These are phyloP conservation scores for Brassica hybrid DNA, from an alignment of 441 rosid genomes.

Conservation along the genomic window DNA sequence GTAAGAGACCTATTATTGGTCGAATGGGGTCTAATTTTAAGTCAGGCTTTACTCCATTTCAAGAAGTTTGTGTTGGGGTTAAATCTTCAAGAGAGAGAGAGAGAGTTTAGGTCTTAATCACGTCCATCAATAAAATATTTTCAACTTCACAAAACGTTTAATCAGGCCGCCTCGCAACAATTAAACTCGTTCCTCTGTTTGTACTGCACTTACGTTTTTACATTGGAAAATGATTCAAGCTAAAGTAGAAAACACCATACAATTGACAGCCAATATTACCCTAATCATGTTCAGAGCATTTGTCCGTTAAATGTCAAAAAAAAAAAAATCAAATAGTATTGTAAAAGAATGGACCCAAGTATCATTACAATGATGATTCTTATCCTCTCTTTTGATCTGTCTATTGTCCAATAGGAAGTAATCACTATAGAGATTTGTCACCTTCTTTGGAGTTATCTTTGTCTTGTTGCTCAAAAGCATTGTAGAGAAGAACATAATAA, in stretches of 20 bases:
- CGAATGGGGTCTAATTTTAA: constrained; percentile 16
- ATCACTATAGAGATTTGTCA: constrained; percentile 44
- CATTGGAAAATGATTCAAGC: constrained; percentile 6
- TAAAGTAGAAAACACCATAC: constrained; percentile 4
- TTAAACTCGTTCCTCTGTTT: neutral
- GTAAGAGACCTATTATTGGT: constrained; percentile 22
- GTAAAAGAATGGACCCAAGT: constrained; percentile 36
- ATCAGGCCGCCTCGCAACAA: neutral
- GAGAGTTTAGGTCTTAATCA: neutral
- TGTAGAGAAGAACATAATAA: constrained; percentile 40
- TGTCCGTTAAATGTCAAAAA: constrained; percentile 18
- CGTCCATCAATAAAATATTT: neutral
- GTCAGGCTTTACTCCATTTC: neutral
- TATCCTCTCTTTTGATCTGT: constrained; percentile 46
- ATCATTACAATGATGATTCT: constrained; percentile 41
- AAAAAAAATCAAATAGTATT: neutral
- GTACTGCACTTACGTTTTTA: neutral
- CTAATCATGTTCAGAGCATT: constrained; percentile 21
- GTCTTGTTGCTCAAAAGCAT: constrained; percentile 44
- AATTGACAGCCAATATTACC: constrained; percentile 21
- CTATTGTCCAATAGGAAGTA: constrained; percentile 47
- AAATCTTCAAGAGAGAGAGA: neutral
- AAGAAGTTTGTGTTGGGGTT: neutral
- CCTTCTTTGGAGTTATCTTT: constrained; percentile 41
- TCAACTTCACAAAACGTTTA: neutral